Evolutionary conservation across 2,329 filamentous ascomycete genomes (phyloP).

Genomic region (Davidsoniella neocaledoniae): DNA sequence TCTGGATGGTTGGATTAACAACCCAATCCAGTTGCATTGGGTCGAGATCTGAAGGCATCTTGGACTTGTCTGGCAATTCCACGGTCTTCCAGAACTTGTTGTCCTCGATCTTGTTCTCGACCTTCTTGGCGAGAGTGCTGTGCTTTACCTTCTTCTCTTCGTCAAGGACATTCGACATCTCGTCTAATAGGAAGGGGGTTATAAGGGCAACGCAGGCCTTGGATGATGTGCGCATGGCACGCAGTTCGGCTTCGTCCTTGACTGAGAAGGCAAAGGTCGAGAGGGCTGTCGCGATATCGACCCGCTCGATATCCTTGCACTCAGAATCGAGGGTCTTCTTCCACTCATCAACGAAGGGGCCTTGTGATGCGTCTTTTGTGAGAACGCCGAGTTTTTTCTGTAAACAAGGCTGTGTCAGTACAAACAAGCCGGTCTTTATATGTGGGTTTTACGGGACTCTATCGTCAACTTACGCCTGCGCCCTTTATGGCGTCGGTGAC

Average conservation of each 20-base stretch:
- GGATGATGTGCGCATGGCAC: slow-evolving; percentile 84
- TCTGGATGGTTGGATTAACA: slow-evolving; percentile 79
- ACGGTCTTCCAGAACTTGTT: slow-evolving; percentile 79
- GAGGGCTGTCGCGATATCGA: slow-evolving; percentile 68
- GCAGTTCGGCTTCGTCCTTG: slow-evolving; percentile 89
- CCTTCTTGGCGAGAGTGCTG: slow-evolving; percentile 66
- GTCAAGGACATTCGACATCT: slow-evolving; percentile 92
- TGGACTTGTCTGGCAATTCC: slow-evolving; percentile 50
- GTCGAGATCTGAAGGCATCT: slow-evolving; percentile 77
- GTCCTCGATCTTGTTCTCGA: slow-evolving; percentile 84
- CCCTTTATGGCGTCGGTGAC: slow-evolving; percentile 75
- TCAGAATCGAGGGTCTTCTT: slow-evolving; percentile 64
- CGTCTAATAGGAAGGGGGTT: slow-evolving; percentile 92
- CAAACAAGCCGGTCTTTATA: neutral
- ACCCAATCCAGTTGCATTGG: slow-evolving; percentile 84
- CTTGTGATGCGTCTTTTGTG: slow-evolving; percentile 66
- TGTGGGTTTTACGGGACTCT: slow-evolving; percentile 1
- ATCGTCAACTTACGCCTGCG: slow-evolving; percentile 49
- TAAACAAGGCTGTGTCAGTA: neutral
- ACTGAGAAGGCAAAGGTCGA: slow-evolving; percentile 73
- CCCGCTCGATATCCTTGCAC: slow-evolving; percentile 72
- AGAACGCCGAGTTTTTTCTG: slow-evolving; percentile 83
- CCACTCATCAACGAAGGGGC: slow-evolving; percentile 93
- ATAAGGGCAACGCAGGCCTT: slow-evolving; percentile 88
- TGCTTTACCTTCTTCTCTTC: slow-evolving; percentile 96